Evolutionary conservation across 2,329 filamentous ascomycete genomes (phyloP), one percentile per base, ranked within the genome.

Genomic region (Emericellopsis atlantica): DNA sequence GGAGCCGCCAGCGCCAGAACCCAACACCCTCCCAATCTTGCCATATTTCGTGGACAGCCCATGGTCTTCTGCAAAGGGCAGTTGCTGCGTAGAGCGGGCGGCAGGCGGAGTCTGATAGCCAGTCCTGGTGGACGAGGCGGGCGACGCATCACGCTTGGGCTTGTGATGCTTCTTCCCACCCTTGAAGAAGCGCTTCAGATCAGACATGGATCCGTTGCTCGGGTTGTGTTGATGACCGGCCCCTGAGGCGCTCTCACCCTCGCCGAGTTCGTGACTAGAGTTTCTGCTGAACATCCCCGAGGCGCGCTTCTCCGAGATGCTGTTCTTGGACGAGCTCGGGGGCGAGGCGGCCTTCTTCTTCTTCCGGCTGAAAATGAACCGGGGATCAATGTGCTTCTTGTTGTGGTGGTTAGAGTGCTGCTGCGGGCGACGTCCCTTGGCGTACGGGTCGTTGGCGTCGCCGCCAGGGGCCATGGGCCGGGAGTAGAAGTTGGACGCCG

Each of bases 151-250:
- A 24, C 83, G 40, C 48, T 84, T 87, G 48, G 84, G 87, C 44
- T 79, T 72, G 54, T 85, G 85, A 49, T 72, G 62, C 48, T 79
- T 72, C 3, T 76, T 74, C 40, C 81, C 76, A 45, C 87, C 79
- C 60, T 81, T 92, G 69, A 98, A 94, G 59, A 98, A 98, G n/a
- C 92, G 76, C 64, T 95, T 95, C 45, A 98, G 63, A 52, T 96
- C 90, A 4, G 84, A 81, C 84, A 96, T 96, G 5, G 92, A 95
- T 18, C 84, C 79, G 44, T 85, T 77, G 39, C 50, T 43, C 8
- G 47, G 46, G n/a, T 54, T 52, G 18, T 51, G 48, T 11, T 50
- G 45, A 15, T 49, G 46, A 16, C 48, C 49, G 26, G 46, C 48
- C 5, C n/a, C 24, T 3, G 40, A 36, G 6, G 33, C 33, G 11